A percentile compares a stretch with the other conserved stretches of the same genome.
Conservation (phyloP, 169 alveolate genomes). For the Plasmodium berghei region DNA sequence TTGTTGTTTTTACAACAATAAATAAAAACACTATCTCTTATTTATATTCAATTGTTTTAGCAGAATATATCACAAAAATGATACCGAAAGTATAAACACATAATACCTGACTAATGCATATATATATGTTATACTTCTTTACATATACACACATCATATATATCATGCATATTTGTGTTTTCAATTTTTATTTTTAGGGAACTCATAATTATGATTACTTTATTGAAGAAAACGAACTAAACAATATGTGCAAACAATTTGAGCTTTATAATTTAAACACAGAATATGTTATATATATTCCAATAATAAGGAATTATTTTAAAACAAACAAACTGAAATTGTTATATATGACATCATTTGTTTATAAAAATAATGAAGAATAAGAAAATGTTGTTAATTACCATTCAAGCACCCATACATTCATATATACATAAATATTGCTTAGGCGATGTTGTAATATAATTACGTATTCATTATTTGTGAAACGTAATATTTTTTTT, state of each 20-base stretch:
- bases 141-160: too few relatives aligned
- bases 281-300: slow-evolving; percentile 36
- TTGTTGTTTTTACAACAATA: slow-evolving; percentile 41
- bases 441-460: too few relatives aligned
- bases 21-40: slow-evolving; percentile 25
- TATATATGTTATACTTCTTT: too few relatives aligned
- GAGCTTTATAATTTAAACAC: slow-evolving; percentile 26
- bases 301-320: slow-evolving; percentile 30
- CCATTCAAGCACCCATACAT: not conserved
- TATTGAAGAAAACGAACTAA: slow-evolving; percentile 16
- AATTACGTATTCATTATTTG: not conserved
- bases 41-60: slow-evolving; percentile 21
- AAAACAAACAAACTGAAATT: slow-evolving; percentile 18
- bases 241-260: not conserved
- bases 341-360: slow-evolving; percentile 29
- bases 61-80: slow-evolving; percentile 25
- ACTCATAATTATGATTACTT: slow-evolving; percentile 37
- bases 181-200: too few relatives aligned
- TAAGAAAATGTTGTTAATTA: not conserved
- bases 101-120: too few relatives aligned
- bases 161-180: too few relatives aligned
- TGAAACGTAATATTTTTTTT: too few relatives aligned
- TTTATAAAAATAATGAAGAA: not conserved
- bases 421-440: not conserved
- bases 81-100: slow-evolving; percentile 18